Percentiles rank a stretch among this genome's conserved stretches.
Evolutionary conservation across 441 rosid species (phyloP).

Genomic region (Arabidopsis hybrid): DNA sequence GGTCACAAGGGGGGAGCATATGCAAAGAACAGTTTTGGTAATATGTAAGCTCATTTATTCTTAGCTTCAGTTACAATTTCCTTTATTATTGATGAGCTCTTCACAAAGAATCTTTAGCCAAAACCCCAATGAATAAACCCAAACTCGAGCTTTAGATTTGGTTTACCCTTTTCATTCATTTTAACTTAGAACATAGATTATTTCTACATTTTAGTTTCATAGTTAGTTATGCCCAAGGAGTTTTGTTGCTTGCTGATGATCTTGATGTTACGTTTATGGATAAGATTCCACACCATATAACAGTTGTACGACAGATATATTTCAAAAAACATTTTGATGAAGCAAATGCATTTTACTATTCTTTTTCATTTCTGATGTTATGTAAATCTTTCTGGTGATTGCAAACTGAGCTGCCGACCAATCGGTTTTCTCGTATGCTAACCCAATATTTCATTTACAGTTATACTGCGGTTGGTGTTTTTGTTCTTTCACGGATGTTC

Average conservation of each 20-base stretch:
- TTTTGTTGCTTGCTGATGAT: conserved; percentile 20
- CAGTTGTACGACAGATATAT: conserved; percentile 3
- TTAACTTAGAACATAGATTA: conserved; percentile 3
- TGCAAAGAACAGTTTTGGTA: conserved; percentile 99
- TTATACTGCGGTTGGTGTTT: conserved; percentile 97
- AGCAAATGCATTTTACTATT: conserved; percentile 30
- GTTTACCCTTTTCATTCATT: conserved; percentile 24
- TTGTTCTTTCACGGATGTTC: conserved; percentile 90
- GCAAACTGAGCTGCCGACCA: conserved; percentile 16
- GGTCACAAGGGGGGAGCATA: conserved; percentile 93
- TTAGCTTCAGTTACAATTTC: conserved; percentile 13
- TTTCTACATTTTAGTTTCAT: conserved; percentile 20
- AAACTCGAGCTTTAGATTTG: conserved; percentile 21
- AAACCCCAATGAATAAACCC: not conserved
- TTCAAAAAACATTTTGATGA: not conserved
- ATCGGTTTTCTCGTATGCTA: conserved; percentile 22
- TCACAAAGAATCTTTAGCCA: conserved; percentile 17
- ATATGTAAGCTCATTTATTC: conserved; percentile 62
- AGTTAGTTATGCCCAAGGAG: not conserved
- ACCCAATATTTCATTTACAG: conserved; percentile 49
- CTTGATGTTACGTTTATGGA: not conserved
- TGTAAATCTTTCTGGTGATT: conserved; percentile 23
- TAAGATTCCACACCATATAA: conserved; percentile 19
- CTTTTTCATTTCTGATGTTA: conserved; percentile 9
- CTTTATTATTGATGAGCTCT: conserved; percentile 11